phyloP scores from a whole-genome alignment of 1,284 basidiomycete species.

The Hypsizygus ulmarius region DNA sequence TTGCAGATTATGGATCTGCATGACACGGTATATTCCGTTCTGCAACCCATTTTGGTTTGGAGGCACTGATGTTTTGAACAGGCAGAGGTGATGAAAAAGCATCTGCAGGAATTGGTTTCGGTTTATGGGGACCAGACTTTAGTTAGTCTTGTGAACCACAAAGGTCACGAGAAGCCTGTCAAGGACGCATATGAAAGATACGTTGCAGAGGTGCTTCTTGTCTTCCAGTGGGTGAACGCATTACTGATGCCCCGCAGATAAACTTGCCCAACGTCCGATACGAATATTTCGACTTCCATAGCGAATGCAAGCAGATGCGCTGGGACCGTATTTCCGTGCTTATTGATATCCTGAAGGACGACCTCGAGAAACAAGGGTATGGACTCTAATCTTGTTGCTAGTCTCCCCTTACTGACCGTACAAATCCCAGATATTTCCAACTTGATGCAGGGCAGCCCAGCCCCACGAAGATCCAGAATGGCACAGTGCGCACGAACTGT shows the following conservation, averaged over 20 bases:
- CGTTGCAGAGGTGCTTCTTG: conserved; percentile 54
- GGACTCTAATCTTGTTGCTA: conserved; percentile 19
- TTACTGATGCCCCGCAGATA: conserved; percentile 37
- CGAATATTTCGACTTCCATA: conserved; percentile 98
- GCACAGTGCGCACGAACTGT: conserved; percentile 81
- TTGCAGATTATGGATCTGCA: conserved; percentile 93
- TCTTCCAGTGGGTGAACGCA: background rate
- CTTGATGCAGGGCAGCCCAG: conserved; percentile 45
- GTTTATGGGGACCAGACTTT: conserved; percentile 82
- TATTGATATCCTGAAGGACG: conserved; percentile 75
- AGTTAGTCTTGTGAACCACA: conserved; percentile 95
- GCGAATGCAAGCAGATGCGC: conserved; percentile 92
- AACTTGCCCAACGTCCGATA: conserved; percentile 76
- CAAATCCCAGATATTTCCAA: conserved; percentile 69
- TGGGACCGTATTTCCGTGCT: conserved; percentile 91
- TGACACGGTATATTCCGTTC: conserved; percentile 65
- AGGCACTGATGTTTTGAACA: conserved; percentile 31
- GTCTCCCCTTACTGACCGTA: conserved; percentile 3
- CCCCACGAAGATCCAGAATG: conserved; percentile 58
- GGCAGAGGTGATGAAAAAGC: conserved; percentile 70
- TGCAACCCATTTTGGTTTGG: background rate
- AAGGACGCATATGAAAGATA: conserved; percentile 94
- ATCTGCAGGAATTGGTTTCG: conserved; percentile 74
- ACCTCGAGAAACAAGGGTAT: conserved; percentile 73
- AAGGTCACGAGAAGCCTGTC: conserved; percentile 91